Evolutionary conservation across 805 yeast genomes (phyloP).

Genomic region (Nakazawaea siamensis): DNA sequence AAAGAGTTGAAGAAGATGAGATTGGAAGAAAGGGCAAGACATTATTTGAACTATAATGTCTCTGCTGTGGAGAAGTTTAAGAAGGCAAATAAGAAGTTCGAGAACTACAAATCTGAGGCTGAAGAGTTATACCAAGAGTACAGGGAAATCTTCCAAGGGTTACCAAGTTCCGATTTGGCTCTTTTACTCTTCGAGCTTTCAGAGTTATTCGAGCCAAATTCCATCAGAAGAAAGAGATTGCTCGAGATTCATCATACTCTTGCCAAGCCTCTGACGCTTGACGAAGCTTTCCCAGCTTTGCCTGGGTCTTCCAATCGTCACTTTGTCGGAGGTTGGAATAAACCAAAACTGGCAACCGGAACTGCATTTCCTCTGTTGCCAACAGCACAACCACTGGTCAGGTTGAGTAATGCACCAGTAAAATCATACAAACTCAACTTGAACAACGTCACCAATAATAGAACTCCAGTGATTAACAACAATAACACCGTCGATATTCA

Average conservation of each 20-base stretch:
- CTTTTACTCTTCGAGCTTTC: constrained; percentile 53
- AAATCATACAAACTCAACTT: no score
- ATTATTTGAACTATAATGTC: constrained; percentile 53
- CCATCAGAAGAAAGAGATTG: constrained; percentile 34
- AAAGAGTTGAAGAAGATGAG: constrained; percentile 47
- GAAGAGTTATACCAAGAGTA: constrained; percentile 38
- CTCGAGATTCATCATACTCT: constrained; percentile 14
- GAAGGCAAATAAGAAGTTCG: constrained; percentile 38
- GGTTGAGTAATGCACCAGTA: constrained; percentile 1
- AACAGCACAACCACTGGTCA: constrained; percentile 4
- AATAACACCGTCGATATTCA: neutral
- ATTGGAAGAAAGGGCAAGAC: constrained; percentile 79
- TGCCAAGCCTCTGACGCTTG: neutral
- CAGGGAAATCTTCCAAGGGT: constrained; percentile 34
- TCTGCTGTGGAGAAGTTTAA: constrained; percentile 40
- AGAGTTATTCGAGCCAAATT: constrained; percentile 42
- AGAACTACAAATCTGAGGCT: constrained; percentile 37
- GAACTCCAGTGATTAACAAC: constrained; percentile 8
- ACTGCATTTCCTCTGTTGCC: constrained; percentile 26
- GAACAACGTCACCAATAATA: constrained; percentile 8
- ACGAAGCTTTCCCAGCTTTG: constrained; percentile 7
- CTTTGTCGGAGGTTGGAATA: neutral
- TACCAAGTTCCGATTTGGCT: constrained; percentile 39
- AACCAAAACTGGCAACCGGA: neutral
- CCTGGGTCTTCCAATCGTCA: neutral